phyloP scores from a whole-genome alignment of 495 filamentous ascomycete species.

The Hypoxylon crocopeplum region DNA sequence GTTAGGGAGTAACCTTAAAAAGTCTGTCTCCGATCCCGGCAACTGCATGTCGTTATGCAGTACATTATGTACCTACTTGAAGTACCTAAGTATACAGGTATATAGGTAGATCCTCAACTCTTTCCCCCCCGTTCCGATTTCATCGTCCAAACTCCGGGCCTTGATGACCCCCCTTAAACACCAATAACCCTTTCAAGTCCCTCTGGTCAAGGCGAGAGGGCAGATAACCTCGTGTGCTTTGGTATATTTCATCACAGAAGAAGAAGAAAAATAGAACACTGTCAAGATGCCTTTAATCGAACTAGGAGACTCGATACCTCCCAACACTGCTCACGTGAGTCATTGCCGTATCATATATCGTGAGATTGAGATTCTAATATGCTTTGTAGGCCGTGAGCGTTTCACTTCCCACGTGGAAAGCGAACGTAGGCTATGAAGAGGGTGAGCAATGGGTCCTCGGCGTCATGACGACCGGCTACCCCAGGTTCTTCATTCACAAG shows the following conservation, averaged over 20 bases:
- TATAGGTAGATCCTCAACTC: no score
- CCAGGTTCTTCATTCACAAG: conserved; percentile 94
- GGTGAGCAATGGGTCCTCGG: conserved; percentile 83
- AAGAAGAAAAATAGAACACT: background rate
- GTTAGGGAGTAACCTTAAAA: no score
- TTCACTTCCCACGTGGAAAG: conserved; percentile 90
- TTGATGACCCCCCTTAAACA: no score
- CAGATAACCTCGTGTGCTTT: no score
- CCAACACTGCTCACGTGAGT: conserved; percentile 67
- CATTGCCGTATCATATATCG: conserved; percentile 2
- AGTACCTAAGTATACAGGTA: no score
- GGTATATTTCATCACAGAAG: background rate
- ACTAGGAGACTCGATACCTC: conserved; percentile 65
- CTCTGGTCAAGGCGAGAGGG: no score
- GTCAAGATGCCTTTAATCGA: conserved; percentile 49
- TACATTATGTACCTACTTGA: no score
- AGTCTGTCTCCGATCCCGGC: conserved; percentile 39
- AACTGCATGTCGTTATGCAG: no score
- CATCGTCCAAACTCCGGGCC: no score
- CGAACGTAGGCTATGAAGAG: conserved; percentile 93
- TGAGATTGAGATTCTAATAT: conserved; percentile 20
- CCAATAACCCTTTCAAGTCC: no score
- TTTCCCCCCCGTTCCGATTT: no score
- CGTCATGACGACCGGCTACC: conserved; percentile 91
- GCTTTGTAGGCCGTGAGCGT: conserved; percentile 84